phyloP scores from a whole-genome alignment of 2,329 filamentous ascomycete genomes.

The Cylindrodendrum hubeiense region DNA sequence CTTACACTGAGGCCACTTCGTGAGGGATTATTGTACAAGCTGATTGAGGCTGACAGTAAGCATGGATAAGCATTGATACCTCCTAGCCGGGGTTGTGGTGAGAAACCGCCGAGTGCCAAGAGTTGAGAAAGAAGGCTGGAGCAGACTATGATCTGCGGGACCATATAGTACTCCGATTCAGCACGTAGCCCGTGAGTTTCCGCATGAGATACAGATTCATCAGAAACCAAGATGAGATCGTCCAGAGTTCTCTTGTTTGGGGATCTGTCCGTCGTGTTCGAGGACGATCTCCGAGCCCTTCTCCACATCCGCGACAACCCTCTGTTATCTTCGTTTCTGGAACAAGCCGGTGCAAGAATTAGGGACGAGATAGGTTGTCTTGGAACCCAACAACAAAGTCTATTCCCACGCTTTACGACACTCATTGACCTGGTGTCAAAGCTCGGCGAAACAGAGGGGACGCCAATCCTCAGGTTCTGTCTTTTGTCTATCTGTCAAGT shows the following conservation, averaged over 20 bases:
- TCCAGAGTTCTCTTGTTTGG: constrained; percentile 39
- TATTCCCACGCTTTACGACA: constrained; percentile 45
- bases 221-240: constrained; percentile 18
- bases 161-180: constrained; percentile 19
- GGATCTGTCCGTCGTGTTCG: constrained; percentile 40
- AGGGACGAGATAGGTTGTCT: constrained; percentile 38
- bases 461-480: constrained; percentile 36
- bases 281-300: constrained; percentile 34
- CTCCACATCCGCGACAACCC: constrained; percentile 40
- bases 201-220: constrained; percentile 14
- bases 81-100: background rate
- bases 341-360: constrained; percentile 36
- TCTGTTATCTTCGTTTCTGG: constrained; percentile 39
- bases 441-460: constrained; percentile 33
- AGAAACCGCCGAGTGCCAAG: background rate
- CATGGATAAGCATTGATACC: background rate
- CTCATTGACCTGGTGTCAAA: constrained; percentile 43
- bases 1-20: background rate
- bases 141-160: constrained; percentile 6
- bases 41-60: constrained; percentile 15
- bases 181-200: background rate
- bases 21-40: background rate
- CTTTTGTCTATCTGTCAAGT: constrained; percentile 39
- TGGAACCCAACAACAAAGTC: constrained; percentile 23
- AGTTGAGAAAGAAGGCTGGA: background rate